These are phyloP conservation scores for Stylosanthes scabra DNA, from an alignment of 331 rosid species.

Conservation along the genomic window DNA sequence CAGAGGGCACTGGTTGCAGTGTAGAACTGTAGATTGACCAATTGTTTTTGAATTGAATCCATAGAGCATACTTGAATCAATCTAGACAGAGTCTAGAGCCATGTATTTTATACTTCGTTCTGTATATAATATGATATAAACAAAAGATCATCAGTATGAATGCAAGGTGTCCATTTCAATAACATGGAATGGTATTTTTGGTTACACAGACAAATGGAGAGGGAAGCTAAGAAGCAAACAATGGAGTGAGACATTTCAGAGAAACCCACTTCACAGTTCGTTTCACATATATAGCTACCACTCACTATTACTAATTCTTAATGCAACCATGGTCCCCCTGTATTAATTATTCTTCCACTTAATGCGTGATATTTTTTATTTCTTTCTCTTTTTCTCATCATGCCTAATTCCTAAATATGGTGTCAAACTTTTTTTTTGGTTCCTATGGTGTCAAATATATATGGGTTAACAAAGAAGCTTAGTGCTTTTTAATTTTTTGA, in stretches of 20 bases:
- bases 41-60: neutral
- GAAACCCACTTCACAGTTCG: neutral
- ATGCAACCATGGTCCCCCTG: slow-evolving; percentile 9
- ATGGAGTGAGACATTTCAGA: no score
- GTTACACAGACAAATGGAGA: neutral
- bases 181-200: neutral
- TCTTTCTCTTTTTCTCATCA: no score
- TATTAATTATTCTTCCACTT: neutral
- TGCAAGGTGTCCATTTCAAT: slow-evolving; percentile 1
- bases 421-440: no score
- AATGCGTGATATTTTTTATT: neutral
- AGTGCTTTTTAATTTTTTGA: neutral
- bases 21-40: neutral
- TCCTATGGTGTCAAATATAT: no score
- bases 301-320: neutral
- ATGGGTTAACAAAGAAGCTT: no score
- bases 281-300: neutral
- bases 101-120: neutral
- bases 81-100: neutral
- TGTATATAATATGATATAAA: neutral
- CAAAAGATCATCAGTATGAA: neutral
- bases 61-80: neutral
- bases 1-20: neutral
- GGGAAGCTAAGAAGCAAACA: neutral
- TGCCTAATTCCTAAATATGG: neutral